Evolutionary conservation across 306 rosid species (phyloP), one percentile per base, ranked within the genome.

Genomic region (Cotoneaster glaucophyllus): DNA sequence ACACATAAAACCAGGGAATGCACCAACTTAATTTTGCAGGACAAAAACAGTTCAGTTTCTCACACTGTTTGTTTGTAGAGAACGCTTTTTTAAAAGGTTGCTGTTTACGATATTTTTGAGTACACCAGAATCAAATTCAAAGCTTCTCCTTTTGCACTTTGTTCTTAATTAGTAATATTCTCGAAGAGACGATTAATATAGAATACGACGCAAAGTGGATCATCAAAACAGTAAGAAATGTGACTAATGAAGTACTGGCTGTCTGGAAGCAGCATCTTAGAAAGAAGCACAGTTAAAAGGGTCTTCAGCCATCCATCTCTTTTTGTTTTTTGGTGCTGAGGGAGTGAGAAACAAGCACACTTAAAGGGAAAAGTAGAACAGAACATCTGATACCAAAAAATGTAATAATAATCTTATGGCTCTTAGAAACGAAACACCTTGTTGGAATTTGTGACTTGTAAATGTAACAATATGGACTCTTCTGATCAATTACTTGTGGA

Each of bases 61-160:
- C 41, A 34, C 41, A 34, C 41, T 34, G 41, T 34, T 34, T 34
- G 39, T 6, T 34, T 34, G 41, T 34, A 34, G 41, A 34, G 41
- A 34, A 9, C 2, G 9, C 41, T 34, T 53, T 58, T 52, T 32
- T 43, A 59, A 74, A 62, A 44, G 69, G 53, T 67, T 58, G 31
- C 34, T 72, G 50, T 73, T 63, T 73, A 77, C 71, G 78, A 75
- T 41, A 24, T 81, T 26, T n/a, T 69, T 84, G 77, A 61, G 77
- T 48, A 37, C 45, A 66, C 67, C 62, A 56, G 75, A 75, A 69
- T 57, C 82, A 45, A 70, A 70, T 74, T 70, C 45, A 68, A 73
- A 54, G 67, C 66, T 54, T 53, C 32, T 15, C 56, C 76, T 68
- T 70, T 81, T 74, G 50, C 73, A 43, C 56, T 70, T 67, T 86